Base-by-base conservation (phyloP, 2,329 filamentous ascomycete genomes). In the Raffaelea arxii region DNA sequence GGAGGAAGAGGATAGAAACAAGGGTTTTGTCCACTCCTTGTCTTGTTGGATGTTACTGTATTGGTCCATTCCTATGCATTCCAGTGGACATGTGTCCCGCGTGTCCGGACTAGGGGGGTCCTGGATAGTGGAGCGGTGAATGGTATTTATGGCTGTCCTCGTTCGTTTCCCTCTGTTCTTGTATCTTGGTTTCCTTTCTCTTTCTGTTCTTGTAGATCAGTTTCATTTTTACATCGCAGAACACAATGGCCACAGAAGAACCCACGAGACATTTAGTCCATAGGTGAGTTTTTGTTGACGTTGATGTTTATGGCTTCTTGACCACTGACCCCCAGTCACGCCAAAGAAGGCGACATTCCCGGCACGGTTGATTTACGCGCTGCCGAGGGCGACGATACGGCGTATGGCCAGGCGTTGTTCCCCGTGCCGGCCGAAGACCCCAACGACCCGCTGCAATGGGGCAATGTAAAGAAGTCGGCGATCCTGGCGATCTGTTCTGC, bases 391-490 rank as follows among this genome's bases (percentile, higher is more conserved):
- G 75, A 79, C 54, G 75, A 79, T 53, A 75, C 75, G 1, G 74
- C 65, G 1, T 75, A 76, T 49, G 77, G 77, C 21, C 76, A 80
- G 56, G 77, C 77, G 3, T 64, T 80, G 4, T 80, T 73, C 53
- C 77, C 77, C 1, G 76, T 80, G 1, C 77, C 77, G 2, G 72
- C 75, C 2, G 70, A 77, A 46, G 76, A 80, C 53, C 77, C 77
- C 1, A 80, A 80, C 49, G 76, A 80, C 56, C 77, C 77, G 7
- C 64, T 79, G 10, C 71, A 76, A 65, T 80, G 77, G 77, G 57
- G 72, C 2, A 63, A 60, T 24, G 66, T 61, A 53, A 80, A 77
- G 63, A 80, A 80, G 59, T 70, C 65, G 2, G 64, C 69, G 55
- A 80, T 81, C 41, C 62, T 80, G 10, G 57, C 75, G 30, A 66